Evolutionary conservation across 2,329 filamentous ascomycete species (phyloP), one percentile per base, ranked within the genome.

Genomic region (Sclerotinia glacialis): DNA sequence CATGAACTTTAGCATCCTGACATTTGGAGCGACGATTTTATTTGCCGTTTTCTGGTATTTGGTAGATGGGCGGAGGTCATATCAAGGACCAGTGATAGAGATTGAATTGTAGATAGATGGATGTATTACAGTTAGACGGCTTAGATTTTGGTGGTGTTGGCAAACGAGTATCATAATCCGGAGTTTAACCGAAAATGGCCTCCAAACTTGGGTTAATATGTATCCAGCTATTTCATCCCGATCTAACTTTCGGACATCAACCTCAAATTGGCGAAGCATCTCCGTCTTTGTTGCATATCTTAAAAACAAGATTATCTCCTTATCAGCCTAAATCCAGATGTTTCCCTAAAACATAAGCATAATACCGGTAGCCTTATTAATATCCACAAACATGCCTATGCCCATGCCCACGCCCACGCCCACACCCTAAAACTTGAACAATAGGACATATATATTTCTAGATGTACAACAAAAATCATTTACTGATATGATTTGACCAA

Each of bases 261-360:
- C 6, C 42, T 46, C 12, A 34, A 47, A 47, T 34, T 8, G 56
- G 42, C n/a, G 11, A 16, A n/a, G 34, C 21, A 9, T 34, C 2
- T n/a, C 42, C 18, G 56, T n/a, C 5, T 37, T 49, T 60, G 56
- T 60, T 60, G 56, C 56, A 60, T 14, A 47, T 60, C 56, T 47
- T 21, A 49, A 49, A 60, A 49, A 47, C 44, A 49, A 49, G 44
- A 60, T 60, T 60, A 60, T 49, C 28, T 46, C n/a, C 34, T 34
- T 47, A 34, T 34, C 26, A n/a, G 1, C 34, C 21, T 12, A 7
- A 46, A 31, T 6, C 3, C 18, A 47, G 28, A n/a, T 16, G 23
- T 34, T 23, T 59, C 6, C 18, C 2, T 34, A 34, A 46, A 46
- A 46, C 6, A 44, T 31, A 14, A 44, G 21, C 18, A 56, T 40